Base-by-base conservation (phyloP, 306 rosid species). In the Urtica urens region DNA sequence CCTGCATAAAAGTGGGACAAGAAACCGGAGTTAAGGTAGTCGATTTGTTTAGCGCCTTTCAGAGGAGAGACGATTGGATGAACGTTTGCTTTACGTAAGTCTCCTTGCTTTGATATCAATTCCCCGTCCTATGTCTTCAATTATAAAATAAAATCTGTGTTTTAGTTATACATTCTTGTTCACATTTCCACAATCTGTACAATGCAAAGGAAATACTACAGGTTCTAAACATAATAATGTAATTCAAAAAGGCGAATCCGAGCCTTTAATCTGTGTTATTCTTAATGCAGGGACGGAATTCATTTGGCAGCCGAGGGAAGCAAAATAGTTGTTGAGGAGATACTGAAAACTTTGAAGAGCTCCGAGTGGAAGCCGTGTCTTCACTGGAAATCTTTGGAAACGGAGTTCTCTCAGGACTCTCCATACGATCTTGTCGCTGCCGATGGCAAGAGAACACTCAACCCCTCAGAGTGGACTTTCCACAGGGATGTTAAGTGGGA, bases 301-400 rank as follows among this genome's bases (percentile, higher is more conserved):
- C 99, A 92, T 82, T 79, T 92, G 38, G 76, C 99, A 1, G 77
- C 79, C 5, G 94, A 79, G 62, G 99, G 96, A 61, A 92, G 87
- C 87, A 85, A 82, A 54, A 53, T 82, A 45, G 88, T 85, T 59
- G 96, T 68, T 58, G 69, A 51, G 65, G 96, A 82, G 82, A 78
- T 85, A 65, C 69, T 92, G 37, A 65, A 69, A 59, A 85, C 82
- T 40, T 70, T 92, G 5, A 85, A 78, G 70, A 83, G 69, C 58
- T 85, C 94, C 7, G 81, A 85, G 16, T 92, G 94, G 99, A 65
- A 85, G 68, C 96, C 96, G 43, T 56, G 84, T 57, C 72, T 85
- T 2, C 95, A 82, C 59, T 92, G 99, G 99, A 79, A 77, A 56
- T 67, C 88, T 15, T 43, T 92, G 57, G 73, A 82, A 1, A 75